phyloP scores from a whole-genome alignment of 2,329 filamentous ascomycete genomes.

The Botryotinia globosa region DNA sequence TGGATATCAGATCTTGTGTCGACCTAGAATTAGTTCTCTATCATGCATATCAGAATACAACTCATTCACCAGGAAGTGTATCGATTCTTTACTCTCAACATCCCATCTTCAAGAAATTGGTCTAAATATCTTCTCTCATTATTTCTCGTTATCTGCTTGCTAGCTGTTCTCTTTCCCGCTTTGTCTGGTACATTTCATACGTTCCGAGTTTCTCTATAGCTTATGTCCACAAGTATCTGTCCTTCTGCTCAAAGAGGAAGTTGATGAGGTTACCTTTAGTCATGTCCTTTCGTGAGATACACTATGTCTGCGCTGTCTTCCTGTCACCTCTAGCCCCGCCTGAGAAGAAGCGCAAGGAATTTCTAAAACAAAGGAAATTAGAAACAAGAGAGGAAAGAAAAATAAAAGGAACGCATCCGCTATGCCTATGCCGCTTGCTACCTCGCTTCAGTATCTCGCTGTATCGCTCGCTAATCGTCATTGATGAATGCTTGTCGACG shows the following conservation, averaged over 20 bases:
- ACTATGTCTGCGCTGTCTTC: background rate
- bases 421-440: constrained; percentile 9
- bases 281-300: constrained; percentile 6
- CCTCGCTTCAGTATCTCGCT: background rate
- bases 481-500: background rate
- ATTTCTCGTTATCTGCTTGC: background rate
- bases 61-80: background rate
- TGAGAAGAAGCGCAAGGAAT: background rate
- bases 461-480: background rate
- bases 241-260: background rate
- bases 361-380: background rate
- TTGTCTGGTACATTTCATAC: constrained; percentile 3
- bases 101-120: background rate
- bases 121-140: background rate
- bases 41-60: background rate
- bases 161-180: background rate
- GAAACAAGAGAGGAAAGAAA: background rate
- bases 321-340: background rate
- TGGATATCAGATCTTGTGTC: background rate
- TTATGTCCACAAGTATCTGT: background rate
- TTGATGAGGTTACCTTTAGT: background rate
- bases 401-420: background rate
- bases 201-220: background rate
- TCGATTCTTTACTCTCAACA: background rate
- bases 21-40: background rate